A percentile compares a stretch with the other conserved stretches of the same genome.
Conservation (phyloP, 2,329 filamentous ascomycete genomes). For the Hypoxylon sp. region DNA sequence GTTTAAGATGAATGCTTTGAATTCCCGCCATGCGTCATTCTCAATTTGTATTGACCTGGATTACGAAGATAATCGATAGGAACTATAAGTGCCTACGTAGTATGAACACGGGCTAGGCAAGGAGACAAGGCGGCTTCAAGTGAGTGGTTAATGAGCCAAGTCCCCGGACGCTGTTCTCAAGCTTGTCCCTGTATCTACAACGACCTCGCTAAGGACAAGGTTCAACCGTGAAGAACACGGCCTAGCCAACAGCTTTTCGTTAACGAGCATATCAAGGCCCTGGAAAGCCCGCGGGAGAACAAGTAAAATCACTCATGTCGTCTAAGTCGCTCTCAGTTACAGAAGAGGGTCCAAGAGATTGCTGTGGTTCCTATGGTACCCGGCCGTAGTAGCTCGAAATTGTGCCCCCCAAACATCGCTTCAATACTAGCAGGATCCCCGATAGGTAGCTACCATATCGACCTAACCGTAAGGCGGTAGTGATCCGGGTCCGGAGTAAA, state of each 20-base stretch:
- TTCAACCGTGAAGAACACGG: slow-evolving; percentile 9
- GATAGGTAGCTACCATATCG: slow-evolving; percentile 15
- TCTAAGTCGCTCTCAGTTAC: slow-evolving; percentile 20
- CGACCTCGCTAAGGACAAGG: slow-evolving; percentile 13
- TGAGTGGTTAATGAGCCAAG: slow-evolving; percentile 10
- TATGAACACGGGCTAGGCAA: slow-evolving; percentile 7
- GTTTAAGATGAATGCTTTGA: slow-evolving; percentile 19
- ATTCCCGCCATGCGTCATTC: slow-evolving; percentile 10
- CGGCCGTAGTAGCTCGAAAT: slow-evolving; percentile 21
- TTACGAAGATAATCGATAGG: slow-evolving; percentile 15
- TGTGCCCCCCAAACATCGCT: slow-evolving; percentile 25
- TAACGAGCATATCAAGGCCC: slow-evolving; percentile 15
- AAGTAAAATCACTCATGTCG: slow-evolving; percentile 11
- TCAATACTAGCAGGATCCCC: slow-evolving; percentile 12
- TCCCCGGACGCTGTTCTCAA: slow-evolving; percentile 8
- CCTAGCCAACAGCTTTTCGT: slow-evolving; percentile 13
- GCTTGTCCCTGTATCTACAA: slow-evolving; percentile 23
- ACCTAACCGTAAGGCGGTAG: slow-evolving; percentile 21
- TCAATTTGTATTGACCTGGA: slow-evolving; percentile 1
- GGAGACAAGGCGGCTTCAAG: slow-evolving; percentile 1
- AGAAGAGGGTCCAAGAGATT: slow-evolving; percentile 25
- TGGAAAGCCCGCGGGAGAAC: slow-evolving; percentile 8
- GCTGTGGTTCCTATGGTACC: slow-evolving; percentile 24
- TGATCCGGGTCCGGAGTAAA: slow-evolving; percentile 21
- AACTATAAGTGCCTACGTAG: slow-evolving; percentile 2